Conservation (phyloP, 306 rosid species). For the Medicago ruthenica region DNA sequence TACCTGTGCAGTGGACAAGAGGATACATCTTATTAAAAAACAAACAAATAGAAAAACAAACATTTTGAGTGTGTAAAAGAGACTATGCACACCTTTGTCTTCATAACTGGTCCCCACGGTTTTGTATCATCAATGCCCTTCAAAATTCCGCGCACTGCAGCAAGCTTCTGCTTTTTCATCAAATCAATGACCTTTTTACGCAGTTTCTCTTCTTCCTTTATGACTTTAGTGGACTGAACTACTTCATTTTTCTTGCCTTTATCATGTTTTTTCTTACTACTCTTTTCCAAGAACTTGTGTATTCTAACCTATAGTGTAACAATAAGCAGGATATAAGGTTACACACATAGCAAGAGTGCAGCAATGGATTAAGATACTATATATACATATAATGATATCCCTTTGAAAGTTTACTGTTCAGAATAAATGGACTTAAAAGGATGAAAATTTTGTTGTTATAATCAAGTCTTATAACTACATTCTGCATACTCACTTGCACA, state of each 20-base stretch:
- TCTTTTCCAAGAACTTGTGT: slow-evolving; percentile 75
- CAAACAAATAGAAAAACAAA: slow-evolving; percentile 33
- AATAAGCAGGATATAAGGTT: slow-evolving; percentile 39
- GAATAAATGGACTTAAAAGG: slow-evolving; percentile 24
- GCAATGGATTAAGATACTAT: slow-evolving; percentile 1
- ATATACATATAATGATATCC: slow-evolving; percentile 25
- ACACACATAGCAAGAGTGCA: slow-evolving; percentile 14
- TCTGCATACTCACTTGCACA: neutral
- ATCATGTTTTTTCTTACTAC: slow-evolving; percentile 55
- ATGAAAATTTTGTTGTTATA: neutral
- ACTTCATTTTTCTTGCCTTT: slow-evolving; percentile 54
- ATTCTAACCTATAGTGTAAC: slow-evolving; percentile 75
- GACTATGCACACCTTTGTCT: slow-evolving; percentile 69
- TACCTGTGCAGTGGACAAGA: slow-evolving; percentile 57
- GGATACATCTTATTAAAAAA: slow-evolving; percentile 30
- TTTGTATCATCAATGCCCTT: slow-evolving; percentile 58
- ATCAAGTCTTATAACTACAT: neutral
- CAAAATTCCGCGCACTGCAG: slow-evolving; percentile 59
- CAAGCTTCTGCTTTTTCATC: slow-evolving; percentile 82
- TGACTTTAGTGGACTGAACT: slow-evolving; percentile 38
- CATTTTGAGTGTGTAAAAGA: slow-evolving; percentile 31
- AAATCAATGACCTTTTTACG: slow-evolving; percentile 74
- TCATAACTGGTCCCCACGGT: slow-evolving; percentile 73
- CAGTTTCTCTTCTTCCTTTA: slow-evolving; percentile 66
- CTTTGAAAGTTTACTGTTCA: slow-evolving; percentile 10